Base-by-base conservation (phyloP, 148 eudicot species). In the Amaranthus hypochondriacus region DNA sequence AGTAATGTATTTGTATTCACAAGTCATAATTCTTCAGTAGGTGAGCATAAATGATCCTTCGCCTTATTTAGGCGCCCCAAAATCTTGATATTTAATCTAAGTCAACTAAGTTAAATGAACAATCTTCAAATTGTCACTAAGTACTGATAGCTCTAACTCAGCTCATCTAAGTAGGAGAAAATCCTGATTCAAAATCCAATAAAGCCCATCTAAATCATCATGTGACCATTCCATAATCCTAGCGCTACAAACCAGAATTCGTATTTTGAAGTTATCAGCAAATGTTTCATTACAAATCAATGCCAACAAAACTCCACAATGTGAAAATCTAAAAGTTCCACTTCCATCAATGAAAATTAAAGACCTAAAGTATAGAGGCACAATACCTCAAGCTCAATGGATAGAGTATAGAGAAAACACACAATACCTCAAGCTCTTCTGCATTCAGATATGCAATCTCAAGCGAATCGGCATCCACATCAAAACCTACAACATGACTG, bases 351-450 rank as follows among this genome's bases (percentile, higher is more conserved):
- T 49, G 7, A 66, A 56, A 2, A 56, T 66, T 13, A 66, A 46
- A 46, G 9, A 51, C 47, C 9, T 46, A 3, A 46, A 50, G n/a
- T 7, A 7, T 46, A 8, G 56, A 43, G 18, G 4, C 44, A 64
- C 69, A 52, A 42, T 6, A 12, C 18, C 42, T 3, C 1, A 12
- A 73, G 39, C 14, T 60, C 15, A 3, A 65, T 21, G 13, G 2
- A 64, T 28, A 28, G 39, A 44, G 50, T 10, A 68, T 62, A 48
- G 13, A 68, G 48, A 10, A 65, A 28, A 66, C 53, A 39, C 55
- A 2, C 42, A 81, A 62, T 87, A 93, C 98, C 96, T 95, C 99
- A 28, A 95, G 84, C 14, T 92, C 97, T 58, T 90, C 99, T 5
- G 96, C 93, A 86, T 95, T 95, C 54, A 47, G 47, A 14, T 79